These are phyloP conservation scores for Boletus bicolor DNA, from an alignment of 768 basidiomycete genomes.

Conservation along the genomic window DNA sequence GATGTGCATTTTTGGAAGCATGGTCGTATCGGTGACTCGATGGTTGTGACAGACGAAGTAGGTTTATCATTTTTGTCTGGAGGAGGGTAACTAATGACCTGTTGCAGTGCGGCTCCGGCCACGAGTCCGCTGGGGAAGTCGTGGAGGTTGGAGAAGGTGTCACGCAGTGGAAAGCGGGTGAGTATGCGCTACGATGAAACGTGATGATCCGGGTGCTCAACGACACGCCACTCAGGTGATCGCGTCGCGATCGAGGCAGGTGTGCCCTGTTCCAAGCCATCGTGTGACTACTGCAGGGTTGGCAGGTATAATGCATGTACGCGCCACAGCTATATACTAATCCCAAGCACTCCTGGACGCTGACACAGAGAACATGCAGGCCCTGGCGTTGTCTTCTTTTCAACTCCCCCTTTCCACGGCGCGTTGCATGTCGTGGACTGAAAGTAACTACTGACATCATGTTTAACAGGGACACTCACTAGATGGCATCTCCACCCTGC, in stretches of 20 bases:
- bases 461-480: slow-evolving; percentile 50
- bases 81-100: not conserved
- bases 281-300: slow-evolving; percentile 60
- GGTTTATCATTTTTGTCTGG: not conserved
- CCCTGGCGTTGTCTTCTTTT: slow-evolving; percentile 59
- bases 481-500: slow-evolving; percentile 67
- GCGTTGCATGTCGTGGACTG: not conserved
- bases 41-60: slow-evolving; percentile 68
- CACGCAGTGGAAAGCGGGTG: slow-evolving; percentile 59
- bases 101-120: slow-evolving; percentile 60
- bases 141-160: slow-evolving; percentile 65
- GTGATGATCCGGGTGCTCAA: not conserved
- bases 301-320: slow-evolving; percentile 63
- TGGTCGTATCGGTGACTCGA: slow-evolving; percentile 64
- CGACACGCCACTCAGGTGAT: slow-evolving; percentile 41
- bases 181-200: slow-evolving; percentile 5
- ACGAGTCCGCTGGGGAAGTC: slow-evolving; percentile 69
- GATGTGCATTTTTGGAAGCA: slow-evolving; percentile 76
- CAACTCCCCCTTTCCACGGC: slow-evolving; percentile 69
- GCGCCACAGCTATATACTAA: not conserved
- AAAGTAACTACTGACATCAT: not conserved
- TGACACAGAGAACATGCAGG: slow-evolving; percentile 18
- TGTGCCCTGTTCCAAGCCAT: slow-evolving; percentile 61
- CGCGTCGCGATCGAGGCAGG: slow-evolving; percentile 68
- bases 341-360: not conserved